Percentiles rank a stretch among this genome's conserved stretches.
Conservation (phyloP, 148 eudicot species). For the Heliamphora exappendiculata region DNA sequence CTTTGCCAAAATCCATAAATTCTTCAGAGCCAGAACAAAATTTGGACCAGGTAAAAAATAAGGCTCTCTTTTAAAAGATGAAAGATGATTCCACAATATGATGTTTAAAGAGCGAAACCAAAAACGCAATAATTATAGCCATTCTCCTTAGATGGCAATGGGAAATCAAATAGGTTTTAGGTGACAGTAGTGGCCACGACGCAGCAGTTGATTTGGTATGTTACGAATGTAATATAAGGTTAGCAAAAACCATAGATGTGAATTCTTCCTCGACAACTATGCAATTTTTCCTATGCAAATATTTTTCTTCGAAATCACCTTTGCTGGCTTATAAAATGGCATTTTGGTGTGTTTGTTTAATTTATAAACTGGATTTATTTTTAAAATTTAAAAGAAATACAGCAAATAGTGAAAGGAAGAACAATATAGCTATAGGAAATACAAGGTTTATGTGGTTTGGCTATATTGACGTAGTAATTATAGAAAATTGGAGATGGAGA, state of each 20-base stretch:
- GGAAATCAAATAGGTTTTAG: neutral
- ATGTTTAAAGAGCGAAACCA: neutral
- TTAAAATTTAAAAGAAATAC: neutral
- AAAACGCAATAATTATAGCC: neutral
- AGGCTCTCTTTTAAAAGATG: neutral
- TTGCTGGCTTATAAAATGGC: neutral
- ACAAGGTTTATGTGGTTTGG: neutral
- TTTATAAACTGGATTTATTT: neutral
- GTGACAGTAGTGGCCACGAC: neutral
- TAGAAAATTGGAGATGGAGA: neutral
- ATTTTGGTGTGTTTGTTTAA: neutral
- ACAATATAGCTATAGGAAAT: neutral
- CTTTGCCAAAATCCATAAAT: conserved; percentile 66
- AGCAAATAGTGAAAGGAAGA: neutral
- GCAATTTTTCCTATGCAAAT: neutral
- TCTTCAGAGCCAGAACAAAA: conserved; percentile 71
- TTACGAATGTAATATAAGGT: neutral
- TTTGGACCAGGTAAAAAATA: conserved; percentile 61
- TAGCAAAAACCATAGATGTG: neutral
- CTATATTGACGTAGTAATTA: neutral
- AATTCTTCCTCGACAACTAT: neutral
- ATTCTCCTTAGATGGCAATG: neutral
- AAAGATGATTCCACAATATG: neutral
- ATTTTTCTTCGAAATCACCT: neutral
- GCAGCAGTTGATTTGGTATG: neutral